Base-by-base conservation (phyloP, 2,329 filamentous ascomycete species). In the Penicillium sp. region DNA sequence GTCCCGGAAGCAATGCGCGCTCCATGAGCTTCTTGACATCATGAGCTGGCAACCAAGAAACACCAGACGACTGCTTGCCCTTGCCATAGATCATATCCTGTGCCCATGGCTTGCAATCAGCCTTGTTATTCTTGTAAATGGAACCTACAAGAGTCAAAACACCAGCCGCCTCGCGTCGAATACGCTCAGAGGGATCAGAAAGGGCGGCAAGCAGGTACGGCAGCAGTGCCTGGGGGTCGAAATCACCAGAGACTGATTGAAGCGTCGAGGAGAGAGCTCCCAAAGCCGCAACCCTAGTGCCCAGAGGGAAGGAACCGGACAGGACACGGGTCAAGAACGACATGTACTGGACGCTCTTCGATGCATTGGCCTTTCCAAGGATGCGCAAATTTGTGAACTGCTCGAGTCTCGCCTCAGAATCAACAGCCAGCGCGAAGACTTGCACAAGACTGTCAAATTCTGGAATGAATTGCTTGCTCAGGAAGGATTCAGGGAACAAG, bases 181-280 rank as follows among this genome's bases (percentile, higher is more conserved):
- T 87, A 56, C 85, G 84, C 57, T 86, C 85, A 1, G 89, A 89
- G 5, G 85, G 75, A 68, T 97, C 93, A 23, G 84, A 79, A 16
- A 97, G 80, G 21, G 88, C 88, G 34, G 82, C 78, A 42, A 96
- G 75, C 29, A 87, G 77, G 72, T 95, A 96, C 2, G 93, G 93
- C n/a, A 96, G 67, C 16, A 96, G 70, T 10, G 84, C 82, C 67
- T 97, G 93, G 45, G 92, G 79, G 67, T 96, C 88, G 7, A 82
- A 66, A 18, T 76, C 75, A 21, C 81, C 78, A 13, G 73, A 72
- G 9, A 73, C 70, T 48, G 82, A 81, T 42, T 54, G 57, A 16
- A 90, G 69, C 24, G 79, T 77, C 28, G 77, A 77, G 53, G 84
- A 83, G 13, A 84, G 81, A 65, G 84, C 79, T 38, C 85, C 83